Conservation (phyloP, 768 basidiomycete species). For the Myochromella boudieri region DNA sequence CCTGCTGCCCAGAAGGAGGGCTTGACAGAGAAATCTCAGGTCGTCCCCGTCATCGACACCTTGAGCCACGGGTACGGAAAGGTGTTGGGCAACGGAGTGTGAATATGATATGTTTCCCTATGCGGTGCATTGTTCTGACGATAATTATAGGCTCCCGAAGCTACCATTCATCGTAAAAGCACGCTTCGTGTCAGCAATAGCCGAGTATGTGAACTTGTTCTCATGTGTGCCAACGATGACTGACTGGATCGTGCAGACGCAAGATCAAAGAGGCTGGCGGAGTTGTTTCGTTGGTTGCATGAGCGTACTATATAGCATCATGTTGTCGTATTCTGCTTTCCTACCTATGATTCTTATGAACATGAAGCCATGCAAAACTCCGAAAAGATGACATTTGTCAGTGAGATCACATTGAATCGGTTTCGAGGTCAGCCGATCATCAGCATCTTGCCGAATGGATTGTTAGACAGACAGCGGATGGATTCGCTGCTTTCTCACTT, state of each 20-base stretch:
- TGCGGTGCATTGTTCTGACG: not conserved
- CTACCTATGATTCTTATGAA: constrained; percentile 24
- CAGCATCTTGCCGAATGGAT: constrained; percentile 5
- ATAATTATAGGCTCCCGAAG: constrained; percentile 73
- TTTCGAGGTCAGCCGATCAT: constrained; percentile 15
- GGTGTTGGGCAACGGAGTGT: constrained; percentile 93
- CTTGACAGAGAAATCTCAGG: constrained; percentile 67
- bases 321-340: constrained; percentile 25
- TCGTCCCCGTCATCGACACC: constrained; percentile 95
- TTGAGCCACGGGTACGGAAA: constrained; percentile 85
- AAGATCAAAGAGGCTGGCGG: constrained; percentile 95
- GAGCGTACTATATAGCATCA: constrained; percentile 31
- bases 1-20: constrained; percentile 82
- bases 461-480: constrained; percentile 12
- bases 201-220: constrained; percentile 54
- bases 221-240: not conserved
- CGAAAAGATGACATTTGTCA: constrained; percentile 1
- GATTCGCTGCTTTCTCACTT: constrained; percentile 5
- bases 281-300: constrained; percentile 92
- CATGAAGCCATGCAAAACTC: constrained; percentile 14
- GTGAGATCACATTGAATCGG: not conserved
- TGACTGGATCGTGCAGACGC: constrained; percentile 28
- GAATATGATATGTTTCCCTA: constrained; percentile 31
- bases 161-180: constrained; percentile 98
- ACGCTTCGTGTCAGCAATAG: constrained; percentile 86